Conservation (phyloP, 1,139 yeast species). For the Pneumocystis sp. region DNA sequence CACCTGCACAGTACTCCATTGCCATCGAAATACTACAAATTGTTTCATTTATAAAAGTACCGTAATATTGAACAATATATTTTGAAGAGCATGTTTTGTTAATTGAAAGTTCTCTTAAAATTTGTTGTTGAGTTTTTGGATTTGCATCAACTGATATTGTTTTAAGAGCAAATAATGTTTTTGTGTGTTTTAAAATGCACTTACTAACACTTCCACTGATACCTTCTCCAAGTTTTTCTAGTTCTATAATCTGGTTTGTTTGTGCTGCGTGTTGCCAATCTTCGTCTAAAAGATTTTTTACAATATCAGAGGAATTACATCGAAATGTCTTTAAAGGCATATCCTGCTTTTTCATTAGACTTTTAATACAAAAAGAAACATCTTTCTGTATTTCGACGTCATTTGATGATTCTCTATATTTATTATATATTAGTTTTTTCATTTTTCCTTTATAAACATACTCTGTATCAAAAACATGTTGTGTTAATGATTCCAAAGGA, state of each 20-base stretch:
- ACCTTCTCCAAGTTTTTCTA: constrained; percentile 7
- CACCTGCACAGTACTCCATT: constrained; percentile 95
- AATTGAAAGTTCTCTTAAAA: constrained; percentile 75
- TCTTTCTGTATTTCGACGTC: not conserved
- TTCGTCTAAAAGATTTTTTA: not conserved
- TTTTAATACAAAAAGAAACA: no score
- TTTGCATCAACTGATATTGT: constrained; percentile 67
- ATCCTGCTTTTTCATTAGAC: not conserved
- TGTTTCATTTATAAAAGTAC: constrained; percentile 68
- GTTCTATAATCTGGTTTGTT: not conserved
- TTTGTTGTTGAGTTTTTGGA: constrained; percentile 66
- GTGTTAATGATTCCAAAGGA: not conserved
- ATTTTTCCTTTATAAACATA: not conserved
- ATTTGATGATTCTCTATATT: not conserved
- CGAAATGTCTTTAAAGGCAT: not conserved
- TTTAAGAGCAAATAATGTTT: constrained; percentile 21
- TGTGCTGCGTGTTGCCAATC: not conserved
- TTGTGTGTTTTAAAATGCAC: constrained; percentile 2
- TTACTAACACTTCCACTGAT: constrained; percentile 7
- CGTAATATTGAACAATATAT: constrained; percentile 79
- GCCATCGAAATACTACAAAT: constrained; percentile 73
- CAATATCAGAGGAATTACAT: not conserved
- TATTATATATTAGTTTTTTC: not conserved
- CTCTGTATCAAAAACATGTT: not conserved
- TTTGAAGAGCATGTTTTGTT: constrained; percentile 70